These are phyloP conservation scores for Gastrodia elata DNA, from an alignment of 106 monocot species.

Conservation along the genomic window DNA sequence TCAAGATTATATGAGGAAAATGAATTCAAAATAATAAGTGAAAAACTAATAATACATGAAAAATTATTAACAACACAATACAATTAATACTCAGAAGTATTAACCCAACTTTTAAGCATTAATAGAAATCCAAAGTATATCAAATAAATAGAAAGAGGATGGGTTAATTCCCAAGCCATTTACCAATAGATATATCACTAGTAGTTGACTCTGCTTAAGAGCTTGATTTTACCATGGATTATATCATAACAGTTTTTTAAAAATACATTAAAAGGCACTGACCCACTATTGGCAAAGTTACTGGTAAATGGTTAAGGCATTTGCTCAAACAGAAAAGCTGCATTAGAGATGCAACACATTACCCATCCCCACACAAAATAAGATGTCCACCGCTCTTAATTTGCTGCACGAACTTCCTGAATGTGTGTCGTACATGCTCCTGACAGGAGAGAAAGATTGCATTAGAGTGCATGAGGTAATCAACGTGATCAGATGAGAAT, in stretches of 20 bases:
- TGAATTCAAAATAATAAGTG: not conserved
- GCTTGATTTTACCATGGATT: too few relatives aligned
- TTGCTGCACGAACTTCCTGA: conserved; percentile 23
- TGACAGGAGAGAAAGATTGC: not conserved
- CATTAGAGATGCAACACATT: conserved; percentile 1
- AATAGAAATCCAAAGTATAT: not conserved
- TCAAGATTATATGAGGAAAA: not conserved
- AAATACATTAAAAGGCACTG: too few relatives aligned
- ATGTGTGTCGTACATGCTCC: conserved; percentile 23
- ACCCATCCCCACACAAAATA: conserved; percentile 41
- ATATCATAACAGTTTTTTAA: too few relatives aligned
- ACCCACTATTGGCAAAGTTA: too few relatives aligned
- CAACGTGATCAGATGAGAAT: not conserved
- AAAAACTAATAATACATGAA: not conserved
- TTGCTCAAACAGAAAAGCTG: not conserved
- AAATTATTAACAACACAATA: not conserved
- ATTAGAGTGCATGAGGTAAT: not conserved
- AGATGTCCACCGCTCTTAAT: conserved; percentile 34
- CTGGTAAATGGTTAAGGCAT: too few relatives aligned
- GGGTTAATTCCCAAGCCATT: too few relatives aligned
- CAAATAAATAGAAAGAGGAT: too few relatives aligned
- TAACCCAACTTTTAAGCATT: not conserved
- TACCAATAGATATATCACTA: too few relatives aligned
- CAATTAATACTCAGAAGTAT: not conserved
- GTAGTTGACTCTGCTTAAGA: too few relatives aligned